A percentile compares a stretch with the other conserved stretches of the same genome.
Conservation (phyloP, 2,329 filamentous ascomycete species). For the Fusarium xyrophilum region DNA sequence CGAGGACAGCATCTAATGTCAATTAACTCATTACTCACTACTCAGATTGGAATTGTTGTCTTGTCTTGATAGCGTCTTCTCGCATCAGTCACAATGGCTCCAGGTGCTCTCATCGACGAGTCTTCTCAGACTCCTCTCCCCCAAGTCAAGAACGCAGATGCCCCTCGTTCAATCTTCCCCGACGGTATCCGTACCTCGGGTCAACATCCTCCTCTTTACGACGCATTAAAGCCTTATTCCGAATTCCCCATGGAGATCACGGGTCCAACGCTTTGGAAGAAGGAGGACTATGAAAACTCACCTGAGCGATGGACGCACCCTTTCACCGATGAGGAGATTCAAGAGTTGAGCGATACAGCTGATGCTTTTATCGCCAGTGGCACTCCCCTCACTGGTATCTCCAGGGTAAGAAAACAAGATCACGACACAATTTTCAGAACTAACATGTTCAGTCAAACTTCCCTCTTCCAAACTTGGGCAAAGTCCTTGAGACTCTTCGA, state of each 20-base stretch:
- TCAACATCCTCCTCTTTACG: slow-evolving; percentile 74
- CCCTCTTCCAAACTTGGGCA: slow-evolving; percentile 51
- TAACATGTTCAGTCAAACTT: slow-evolving; percentile 49
- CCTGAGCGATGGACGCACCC: slow-evolving; percentile 77
- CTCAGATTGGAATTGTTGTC: slow-evolving; percentile 1
- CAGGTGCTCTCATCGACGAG: slow-evolving; percentile 38
- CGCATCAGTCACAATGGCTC: slow-evolving; percentile 32
- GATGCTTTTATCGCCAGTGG: slow-evolving; percentile 72
- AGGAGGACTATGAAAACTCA: slow-evolving; percentile 67
- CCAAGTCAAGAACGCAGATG: slow-evolving; percentile 37
- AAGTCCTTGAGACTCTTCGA: slow-evolving; percentile 47
- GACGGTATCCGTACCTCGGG: slow-evolving; percentile 65
- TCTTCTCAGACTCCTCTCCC: slow-evolving; percentile 20
- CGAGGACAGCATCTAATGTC: not conserved
- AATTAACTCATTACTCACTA: not conserved
- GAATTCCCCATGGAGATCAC: slow-evolving; percentile 75
- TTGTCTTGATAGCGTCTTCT: not conserved
- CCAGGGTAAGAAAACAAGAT: slow-evolving; percentile 32
- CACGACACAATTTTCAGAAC: not conserved
- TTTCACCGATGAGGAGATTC: slow-evolving; percentile 71
- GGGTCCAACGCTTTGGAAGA: slow-evolving; percentile 76
- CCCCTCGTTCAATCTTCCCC: slow-evolving; percentile 49
- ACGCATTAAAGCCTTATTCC: slow-evolving; percentile 68
- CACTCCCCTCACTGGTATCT: slow-evolving; percentile 74
- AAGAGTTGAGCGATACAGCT: slow-evolving; percentile 70